phyloP scores from a whole-genome alignment of 164 flowering plant species.

The Warburgia ugandensis region DNA sequence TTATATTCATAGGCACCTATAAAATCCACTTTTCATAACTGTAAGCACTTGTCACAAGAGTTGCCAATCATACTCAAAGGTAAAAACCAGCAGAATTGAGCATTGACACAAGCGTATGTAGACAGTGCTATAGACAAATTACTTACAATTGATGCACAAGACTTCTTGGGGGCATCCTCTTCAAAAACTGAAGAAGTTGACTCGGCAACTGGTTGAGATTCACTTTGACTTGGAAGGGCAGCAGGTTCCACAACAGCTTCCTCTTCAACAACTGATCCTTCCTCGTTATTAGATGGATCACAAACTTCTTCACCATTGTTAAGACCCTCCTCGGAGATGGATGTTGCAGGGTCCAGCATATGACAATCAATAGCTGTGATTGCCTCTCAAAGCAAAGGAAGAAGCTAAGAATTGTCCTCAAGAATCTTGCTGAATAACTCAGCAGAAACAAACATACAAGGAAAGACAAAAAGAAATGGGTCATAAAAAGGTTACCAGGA shows the following conservation, averaged over 20 bases:
- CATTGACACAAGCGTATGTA: background rate
- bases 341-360: slow-evolving; percentile 20
- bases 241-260: slow-evolving; percentile 20
- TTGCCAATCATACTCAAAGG: background rate
- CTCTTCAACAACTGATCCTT: slow-evolving; percentile 10
- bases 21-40: background rate
- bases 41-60: background rate
- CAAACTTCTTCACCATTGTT: slow-evolving; percentile 20
- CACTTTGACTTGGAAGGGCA: slow-evolving; percentile 23
- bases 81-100: background rate
- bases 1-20: background rate
- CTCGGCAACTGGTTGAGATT: slow-evolving; percentile 19
- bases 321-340: slow-evolving; percentile 22
- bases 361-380: slow-evolving; percentile 28
- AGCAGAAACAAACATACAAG: no score
- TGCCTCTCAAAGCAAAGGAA: slow-evolving; percentile 26
- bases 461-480: no score
- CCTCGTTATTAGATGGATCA: slow-evolving; percentile 24
- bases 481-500: slow-evolving; percentile 29
- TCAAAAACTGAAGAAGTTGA: slow-evolving; percentile 20
- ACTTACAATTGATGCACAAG: slow-evolving; percentile 76
- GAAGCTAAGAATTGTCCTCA: background rate
- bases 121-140: background rate
- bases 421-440: no score
- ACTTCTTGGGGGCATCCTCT: slow-evolving; percentile 60